A percentile compares a stretch with the other conserved stretches of the same genome.
Conservation (phyloP, 2,329 filamentous ascomycete genomes). For the Fusarium paranaense region DNA sequence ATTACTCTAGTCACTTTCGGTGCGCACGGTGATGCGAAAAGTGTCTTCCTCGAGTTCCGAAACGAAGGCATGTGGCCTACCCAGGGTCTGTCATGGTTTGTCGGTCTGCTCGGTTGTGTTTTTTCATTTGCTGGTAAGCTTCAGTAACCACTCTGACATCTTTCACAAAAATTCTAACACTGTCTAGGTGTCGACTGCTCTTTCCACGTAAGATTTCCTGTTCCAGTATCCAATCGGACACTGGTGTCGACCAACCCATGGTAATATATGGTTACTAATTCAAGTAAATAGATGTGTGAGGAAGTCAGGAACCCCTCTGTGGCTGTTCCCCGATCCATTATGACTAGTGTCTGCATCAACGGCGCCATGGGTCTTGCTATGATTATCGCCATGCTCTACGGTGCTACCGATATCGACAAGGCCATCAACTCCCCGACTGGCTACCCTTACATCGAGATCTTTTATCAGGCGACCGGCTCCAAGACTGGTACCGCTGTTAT, state of each 20-base stretch:
- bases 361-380: slow-evolving; percentile 36
- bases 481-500: slow-evolving; percentile 32
- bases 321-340: slow-evolving; percentile 37
- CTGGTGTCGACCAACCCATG: background rate
- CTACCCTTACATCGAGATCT: slow-evolving; percentile 40
- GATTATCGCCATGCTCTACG: slow-evolving; percentile 42
- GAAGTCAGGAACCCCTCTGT: slow-evolving; percentile 39
- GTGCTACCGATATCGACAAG: slow-evolving; percentile 35
- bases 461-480: slow-evolving; percentile 40
- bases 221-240: background rate
- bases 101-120: slow-evolving; percentile 37
- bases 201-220: slow-evolving; percentile 31
- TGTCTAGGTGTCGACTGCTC: slow-evolving; percentile 37
- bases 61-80: slow-evolving; percentile 37
- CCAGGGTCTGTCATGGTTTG: slow-evolving; percentile 40
- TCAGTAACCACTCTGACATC: too few species aligned
- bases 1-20: slow-evolving; percentile 50
- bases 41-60: slow-evolving; percentile 47
- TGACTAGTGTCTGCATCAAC: slow-evolving; percentile 37
- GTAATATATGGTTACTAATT: background rate
- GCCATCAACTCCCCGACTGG: slow-evolving; percentile 37
- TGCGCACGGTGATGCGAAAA: slow-evolving; percentile 37
- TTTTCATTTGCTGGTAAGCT: slow-evolving; percentile 38
- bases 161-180: background rate
- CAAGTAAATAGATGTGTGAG: slow-evolving; percentile 32